Evolutionary conservation across 2,329 filamentous ascomycete species (phyloP), one percentile per base, ranked within the genome.

Genomic region (Ascochyta fabae): DNA sequence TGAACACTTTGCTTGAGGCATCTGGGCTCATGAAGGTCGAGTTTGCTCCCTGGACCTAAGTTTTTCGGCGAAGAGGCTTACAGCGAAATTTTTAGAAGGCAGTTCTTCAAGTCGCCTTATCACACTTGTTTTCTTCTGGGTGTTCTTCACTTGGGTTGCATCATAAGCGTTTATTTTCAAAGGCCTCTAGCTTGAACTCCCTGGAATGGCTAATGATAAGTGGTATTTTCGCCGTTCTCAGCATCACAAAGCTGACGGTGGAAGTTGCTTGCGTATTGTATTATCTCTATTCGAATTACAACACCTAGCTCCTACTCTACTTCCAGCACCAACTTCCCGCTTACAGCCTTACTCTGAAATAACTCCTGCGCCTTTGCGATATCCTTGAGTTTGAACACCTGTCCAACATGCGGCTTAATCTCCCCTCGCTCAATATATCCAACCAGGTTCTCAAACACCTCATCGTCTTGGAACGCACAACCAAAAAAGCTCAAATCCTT

Each of bases 401-500:
- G 53, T 1, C 42, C 54, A 15, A 60, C 35, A 48, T 58, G 49
- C n/a, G 54, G 50, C 24, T 42, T 43, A 13, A 60, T 60, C 34
- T 58, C 50, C 3, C 46, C 58, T 6, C 24, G 38, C 46, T 60
- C 58, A 26, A 60, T 58, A 39, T 60, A 60, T 16, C 36, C 41
- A 23, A 60, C 39, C 3, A 60, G 39, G 24, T 60, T 60, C 2
- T 46, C 24, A 26, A 60, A 60, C 10, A 60, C 54, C 22, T 42
- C 54, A 6, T 55, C 42, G 12, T 60, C 54, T 38, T 58, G 58
- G 13, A 58, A 58, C 26, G 58, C 58, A 23, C 58, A 60, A 3
- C 58, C 58, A 24, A 58, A 55, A 40, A 60, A 60, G 35, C 58
- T 58, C 8, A 60, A 16, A 42, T 60, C 50, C 40, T 60, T 60